Base-by-base conservation (phyloP, 1,284 basidiomycete species). In the Heterobasidion parviporum region DNA sequence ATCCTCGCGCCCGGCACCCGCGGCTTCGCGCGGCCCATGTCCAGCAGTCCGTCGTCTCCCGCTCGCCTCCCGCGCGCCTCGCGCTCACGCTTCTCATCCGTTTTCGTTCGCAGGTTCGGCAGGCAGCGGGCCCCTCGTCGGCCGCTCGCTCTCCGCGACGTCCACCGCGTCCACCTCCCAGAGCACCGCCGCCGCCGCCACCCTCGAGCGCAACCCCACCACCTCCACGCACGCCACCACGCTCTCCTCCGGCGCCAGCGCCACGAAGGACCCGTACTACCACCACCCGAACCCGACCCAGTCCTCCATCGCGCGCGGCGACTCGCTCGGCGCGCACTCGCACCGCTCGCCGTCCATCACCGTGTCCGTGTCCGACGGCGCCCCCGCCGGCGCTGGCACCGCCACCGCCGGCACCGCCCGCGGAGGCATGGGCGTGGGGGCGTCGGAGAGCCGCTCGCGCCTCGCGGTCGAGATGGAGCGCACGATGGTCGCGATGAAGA, bases 401-500 rank as follows among this genome's bases (percentile, higher is more conserved):
- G n/a, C n/a, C n/a, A 26, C 20, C 20, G 20, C 20, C 20, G 20
- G 20, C 20, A 26, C 20, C 3, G 20, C 20, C 20, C 33, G 52
- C 52, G 47, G 8, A 57, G n/a, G 47, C 56, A 26, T 56, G 26
- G 55, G 53, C 56, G 33, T 56, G 26, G 55, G 53, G n/a, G 59
- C 52, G 36, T n/a, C 52, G 33, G 60, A 51, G 9, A 57, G 53
- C 15, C 60, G 59, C 20, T 61, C 60, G n/a, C 54, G 60, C 38
- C 55, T 61, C 43, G 59, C 59, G 8, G 48, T 51, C 5, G 59
- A 61, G 36, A 57, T 71, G 56, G 64, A 66, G 56, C 67, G 64
- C 41, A 65, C 69, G 54, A 63, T 75, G 59, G 72, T 72, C 56
- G 68, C 75, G 54, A 74, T 74, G 61, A 80, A 61, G 71, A 68